Conservation (phyloP, 164 flowering plant genomes). For the Magnolia officinalis region DNA sequence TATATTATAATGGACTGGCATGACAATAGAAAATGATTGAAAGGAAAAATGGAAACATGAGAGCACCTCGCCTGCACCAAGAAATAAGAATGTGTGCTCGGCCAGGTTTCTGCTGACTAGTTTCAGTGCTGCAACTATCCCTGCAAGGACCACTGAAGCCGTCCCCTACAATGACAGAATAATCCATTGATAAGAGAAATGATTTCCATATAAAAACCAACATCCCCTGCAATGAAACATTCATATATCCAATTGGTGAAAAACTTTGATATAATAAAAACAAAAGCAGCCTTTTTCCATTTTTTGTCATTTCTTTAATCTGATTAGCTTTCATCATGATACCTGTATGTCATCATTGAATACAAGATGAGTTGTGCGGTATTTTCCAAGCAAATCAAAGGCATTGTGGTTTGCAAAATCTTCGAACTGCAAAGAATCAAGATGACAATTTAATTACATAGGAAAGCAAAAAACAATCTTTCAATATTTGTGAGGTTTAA, state of each 20-base stretch:
- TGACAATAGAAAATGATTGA: not conserved
- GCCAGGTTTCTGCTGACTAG: conserved; percentile 55
- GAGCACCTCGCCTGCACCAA: conserved; percentile 91
- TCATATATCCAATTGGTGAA: not conserved
- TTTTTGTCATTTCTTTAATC: no score
- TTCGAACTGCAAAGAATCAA: conserved; percentile 56
- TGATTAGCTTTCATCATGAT: not conserved
- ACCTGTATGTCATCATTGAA: conserved; percentile 98
- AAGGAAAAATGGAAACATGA: not conserved
- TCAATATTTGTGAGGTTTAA: not conserved
- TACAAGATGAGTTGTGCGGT: conserved; percentile 66
- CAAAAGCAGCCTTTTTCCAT: not conserved
- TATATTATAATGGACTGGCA: not conserved
- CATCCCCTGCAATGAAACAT: not conserved
- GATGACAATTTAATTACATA: not conserved
- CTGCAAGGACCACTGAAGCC: conserved; percentile 90
- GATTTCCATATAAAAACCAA: not conserved
- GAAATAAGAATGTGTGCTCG: conserved; percentile 85
- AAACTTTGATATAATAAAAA: not conserved
- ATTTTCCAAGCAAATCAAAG: conserved; percentile 67
- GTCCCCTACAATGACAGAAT: conserved; percentile 58
- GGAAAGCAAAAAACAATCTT: not conserved
- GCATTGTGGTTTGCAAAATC: conserved; percentile 96
- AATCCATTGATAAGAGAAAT: conserved; percentile 4
- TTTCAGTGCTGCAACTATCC: conserved; percentile 68